Evolutionary conservation across 805 yeast species (phyloP).

Genomic region (Cyberlindnera mycetangii): DNA sequence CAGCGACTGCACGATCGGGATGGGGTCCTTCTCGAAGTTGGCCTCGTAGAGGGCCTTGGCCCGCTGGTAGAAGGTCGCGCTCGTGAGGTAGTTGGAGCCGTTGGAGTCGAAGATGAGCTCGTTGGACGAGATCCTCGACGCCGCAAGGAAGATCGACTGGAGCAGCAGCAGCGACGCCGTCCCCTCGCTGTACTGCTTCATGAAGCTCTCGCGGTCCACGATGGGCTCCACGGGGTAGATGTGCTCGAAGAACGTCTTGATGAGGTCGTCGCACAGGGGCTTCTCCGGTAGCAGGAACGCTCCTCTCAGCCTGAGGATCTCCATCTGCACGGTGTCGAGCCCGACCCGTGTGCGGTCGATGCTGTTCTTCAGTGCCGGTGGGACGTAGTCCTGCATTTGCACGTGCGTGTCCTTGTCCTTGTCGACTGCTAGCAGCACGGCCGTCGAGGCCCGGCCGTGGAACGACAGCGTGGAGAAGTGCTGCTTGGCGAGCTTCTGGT

Average conservation of each 20-base stretch:
- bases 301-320: constrained; percentile 60
- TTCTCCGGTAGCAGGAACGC: constrained; percentile 67
- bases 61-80: constrained; percentile 60
- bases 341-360: constrained; percentile 28
- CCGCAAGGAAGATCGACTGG: constrained; percentile 67
- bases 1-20: constrained; percentile 58
- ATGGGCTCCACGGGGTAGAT: constrained; percentile 72
- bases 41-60: constrained; percentile 76
- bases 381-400: constrained; percentile 26
- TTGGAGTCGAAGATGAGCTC: constrained; percentile 46
- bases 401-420: constrained; percentile 32
- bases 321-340: constrained; percentile 59
- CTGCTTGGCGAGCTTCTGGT: constrained; percentile 22
- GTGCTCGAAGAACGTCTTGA: constrained; percentile 58
- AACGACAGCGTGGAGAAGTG: constrained; percentile 36
- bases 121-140: constrained; percentile 57
- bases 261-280: constrained; percentile 55
- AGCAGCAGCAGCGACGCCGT: constrained; percentile 59
- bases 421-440: constrained; percentile 25
- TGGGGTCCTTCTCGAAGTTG: constrained; percentile 62
- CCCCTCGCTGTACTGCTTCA: constrained; percentile 53
- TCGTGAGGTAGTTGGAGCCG: constrained; percentile 47
- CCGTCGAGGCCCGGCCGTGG: constrained; percentile 52
- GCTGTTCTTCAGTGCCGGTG: constrained; percentile 22
- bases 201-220: constrained; percentile 58